Evolutionary conservation across 805 yeast species (phyloP).

Genomic region (Ascoidea rubescens): DNA sequence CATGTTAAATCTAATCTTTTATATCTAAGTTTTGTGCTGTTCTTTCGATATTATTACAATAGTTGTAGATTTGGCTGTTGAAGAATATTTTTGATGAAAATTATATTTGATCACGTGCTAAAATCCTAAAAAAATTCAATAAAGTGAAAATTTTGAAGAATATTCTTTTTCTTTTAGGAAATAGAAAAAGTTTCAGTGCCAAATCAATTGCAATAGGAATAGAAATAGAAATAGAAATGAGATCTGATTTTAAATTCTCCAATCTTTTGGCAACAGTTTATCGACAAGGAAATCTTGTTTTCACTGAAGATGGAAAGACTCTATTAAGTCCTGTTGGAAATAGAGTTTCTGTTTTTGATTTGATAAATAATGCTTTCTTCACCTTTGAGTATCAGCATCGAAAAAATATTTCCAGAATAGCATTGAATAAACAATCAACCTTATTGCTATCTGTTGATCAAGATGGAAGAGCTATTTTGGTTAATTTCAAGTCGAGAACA

Average conservation of each 20-base stretch:
- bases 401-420: constrained; percentile 64
- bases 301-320: constrained; percentile 74
- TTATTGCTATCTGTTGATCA: constrained; percentile 72
- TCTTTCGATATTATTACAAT: no score
- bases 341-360: constrained; percentile 78
- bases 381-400: constrained; percentile 91
- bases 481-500: constrained; percentile 68
- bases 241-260: constrained; percentile 78
- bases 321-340: constrained; percentile 90
- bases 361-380: constrained; percentile 70
- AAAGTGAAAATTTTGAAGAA: neutral
- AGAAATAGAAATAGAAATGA: constrained; percentile 30
- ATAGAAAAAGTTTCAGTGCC: neutral
- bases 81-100: no score
- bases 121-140: constrained; percentile 10
- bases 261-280: constrained; percentile 91
- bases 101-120: neutral
- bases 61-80: no score
- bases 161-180: neutral
- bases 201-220: no score
- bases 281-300: constrained; percentile 79
- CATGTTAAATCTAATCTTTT: constrained; percentile 4
- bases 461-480: constrained; percentile 88
- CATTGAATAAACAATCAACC: constrained; percentile 72
- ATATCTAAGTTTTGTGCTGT: neutral